These are phyloP conservation scores for Pleurotus eryngii DNA, from an alignment of 768 basidiomycete species.

Conservation along the genomic window DNA sequence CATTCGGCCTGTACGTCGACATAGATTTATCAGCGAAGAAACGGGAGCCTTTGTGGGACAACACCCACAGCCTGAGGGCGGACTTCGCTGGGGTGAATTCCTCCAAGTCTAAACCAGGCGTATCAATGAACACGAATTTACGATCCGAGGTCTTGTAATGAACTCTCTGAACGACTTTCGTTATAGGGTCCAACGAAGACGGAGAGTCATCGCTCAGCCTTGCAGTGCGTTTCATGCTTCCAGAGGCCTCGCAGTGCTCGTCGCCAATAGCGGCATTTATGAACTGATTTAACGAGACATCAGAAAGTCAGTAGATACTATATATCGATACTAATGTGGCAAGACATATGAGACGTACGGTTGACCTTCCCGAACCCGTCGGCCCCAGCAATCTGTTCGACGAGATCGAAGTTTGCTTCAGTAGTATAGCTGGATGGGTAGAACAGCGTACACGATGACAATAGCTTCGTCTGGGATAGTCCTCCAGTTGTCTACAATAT, in stretches of 20 bases:
- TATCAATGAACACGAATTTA: conserved; percentile 13
- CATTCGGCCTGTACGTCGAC: not conserved
- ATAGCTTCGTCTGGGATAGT: not conserved
- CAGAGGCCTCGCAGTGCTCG: not conserved
- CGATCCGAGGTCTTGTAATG: not conserved
- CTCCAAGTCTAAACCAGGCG: conserved; percentile 15
- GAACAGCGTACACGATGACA: not conserved
- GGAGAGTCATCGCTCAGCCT: not conserved
- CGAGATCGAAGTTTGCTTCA: not conserved
- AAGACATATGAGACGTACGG: not conserved
- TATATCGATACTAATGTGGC: not conserved
- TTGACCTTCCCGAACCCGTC: not conserved
- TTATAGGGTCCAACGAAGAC: not conserved
- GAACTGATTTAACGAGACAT: not conserved
- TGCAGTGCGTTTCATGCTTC: not conserved
- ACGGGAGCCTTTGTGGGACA: not conserved
- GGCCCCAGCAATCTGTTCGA: not conserved
- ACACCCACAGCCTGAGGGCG: not conserved
- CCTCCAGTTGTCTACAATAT: not conserved
- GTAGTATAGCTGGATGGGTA: not conserved
- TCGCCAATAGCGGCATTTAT: not conserved
- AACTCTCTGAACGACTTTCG: not conserved
- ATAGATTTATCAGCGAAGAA: not conserved
- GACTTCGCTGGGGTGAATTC: conserved; percentile 6
- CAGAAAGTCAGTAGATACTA: not conserved